Percentiles rank a stretch among this genome's conserved stretches.
These are phyloP conservation scores for Umbellularia californica DNA, from an alignment of 164 flowering plant genomes.

Conservation along the genomic window DNA sequence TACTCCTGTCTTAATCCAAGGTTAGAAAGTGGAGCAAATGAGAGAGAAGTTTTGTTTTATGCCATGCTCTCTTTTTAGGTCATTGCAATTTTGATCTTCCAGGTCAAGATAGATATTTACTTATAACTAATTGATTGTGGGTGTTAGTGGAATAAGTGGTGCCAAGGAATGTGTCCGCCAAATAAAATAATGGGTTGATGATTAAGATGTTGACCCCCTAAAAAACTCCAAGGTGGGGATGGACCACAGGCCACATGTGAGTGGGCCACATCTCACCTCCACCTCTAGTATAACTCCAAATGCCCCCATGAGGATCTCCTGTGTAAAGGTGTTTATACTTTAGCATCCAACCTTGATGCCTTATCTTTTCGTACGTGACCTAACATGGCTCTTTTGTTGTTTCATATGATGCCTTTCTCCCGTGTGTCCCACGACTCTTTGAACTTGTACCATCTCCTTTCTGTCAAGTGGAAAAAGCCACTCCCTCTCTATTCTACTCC, in stretches of 20 bases:
- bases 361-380: background rate
- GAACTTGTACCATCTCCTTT: background rate
- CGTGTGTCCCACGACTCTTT: background rate
- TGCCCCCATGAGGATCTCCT: background rate
- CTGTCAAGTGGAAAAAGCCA: background rate
- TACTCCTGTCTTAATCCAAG: background rate
- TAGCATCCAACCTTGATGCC: background rate
- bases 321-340: background rate
- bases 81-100: background rate
- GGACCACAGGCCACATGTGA: slow-evolving; percentile 47
- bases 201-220: slow-evolving; percentile 35
- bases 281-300: background rate
- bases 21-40: background rate
- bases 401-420: background rate
- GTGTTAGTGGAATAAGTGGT: slow-evolving; percentile 6
- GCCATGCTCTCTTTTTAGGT: slow-evolving; percentile 6
- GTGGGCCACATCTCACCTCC: slow-evolving; percentile 23
- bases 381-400: background rate
- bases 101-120: background rate
- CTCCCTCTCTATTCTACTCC: background rate
- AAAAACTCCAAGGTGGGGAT: slow-evolving; percentile 14
- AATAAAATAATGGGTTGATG: slow-evolving; percentile 38
- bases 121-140: background rate
- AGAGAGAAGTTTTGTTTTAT: slow-evolving; percentile 22
- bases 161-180: slow-evolving; percentile 15